Evolutionary conservation across 2,329 filamentous ascomycete genomes (phyloP).

Genomic region (Parafenestella ontariensis): DNA sequence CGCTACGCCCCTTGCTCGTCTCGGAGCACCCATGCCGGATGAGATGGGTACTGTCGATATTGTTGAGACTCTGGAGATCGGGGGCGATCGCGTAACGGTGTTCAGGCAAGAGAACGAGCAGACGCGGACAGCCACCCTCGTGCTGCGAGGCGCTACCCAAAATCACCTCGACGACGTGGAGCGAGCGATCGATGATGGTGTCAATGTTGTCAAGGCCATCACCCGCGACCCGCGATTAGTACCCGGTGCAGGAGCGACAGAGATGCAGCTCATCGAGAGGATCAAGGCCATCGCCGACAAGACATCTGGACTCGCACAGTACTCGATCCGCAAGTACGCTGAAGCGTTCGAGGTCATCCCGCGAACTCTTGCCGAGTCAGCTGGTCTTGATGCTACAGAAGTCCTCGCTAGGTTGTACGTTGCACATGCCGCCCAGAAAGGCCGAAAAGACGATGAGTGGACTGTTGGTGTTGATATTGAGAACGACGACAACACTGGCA

Average conservation of each 20-base stretch:
- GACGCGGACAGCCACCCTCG: slow-evolving; percentile 91
- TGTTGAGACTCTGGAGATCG: slow-evolving; percentile 97
- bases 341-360: slow-evolving; percentile 73
- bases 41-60: slow-evolving; percentile 96
- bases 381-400: slow-evolving; percentile 96
- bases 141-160: slow-evolving; percentile 93
- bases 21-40: slow-evolving; percentile 99
- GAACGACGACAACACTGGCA: slow-evolving; percentile 81
- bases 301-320: slow-evolving; percentile 90
- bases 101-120: slow-evolving; percentile 95
- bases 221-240: slow-evolving; percentile 91
- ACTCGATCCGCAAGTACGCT: slow-evolving; percentile 96
- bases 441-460: slow-evolving; percentile 74
- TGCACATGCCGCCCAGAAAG: slow-evolving; percentile 72
- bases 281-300: slow-evolving; percentile 90
- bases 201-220: slow-evolving; percentile 98
- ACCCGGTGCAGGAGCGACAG: slow-evolving; percentile 91
- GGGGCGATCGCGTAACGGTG: slow-evolving; percentile 95
- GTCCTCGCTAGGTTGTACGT: slow-evolving; percentile 91
- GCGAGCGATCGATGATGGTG: slow-evolving; percentile 94
- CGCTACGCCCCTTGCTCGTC: slow-evolving; percentile 91
- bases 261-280: slow-evolving; percentile 91
- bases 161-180: slow-evolving; percentile 98
- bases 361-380: slow-evolving; percentile 90
- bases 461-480: slow-evolving; percentile 94